Percentiles rank a stretch among this genome's conserved stretches.
These are phyloP conservation scores for Neurospora sp. DNA, from an alignment of 495 filamentous ascomycete species.

Conservation along the genomic window DNA sequence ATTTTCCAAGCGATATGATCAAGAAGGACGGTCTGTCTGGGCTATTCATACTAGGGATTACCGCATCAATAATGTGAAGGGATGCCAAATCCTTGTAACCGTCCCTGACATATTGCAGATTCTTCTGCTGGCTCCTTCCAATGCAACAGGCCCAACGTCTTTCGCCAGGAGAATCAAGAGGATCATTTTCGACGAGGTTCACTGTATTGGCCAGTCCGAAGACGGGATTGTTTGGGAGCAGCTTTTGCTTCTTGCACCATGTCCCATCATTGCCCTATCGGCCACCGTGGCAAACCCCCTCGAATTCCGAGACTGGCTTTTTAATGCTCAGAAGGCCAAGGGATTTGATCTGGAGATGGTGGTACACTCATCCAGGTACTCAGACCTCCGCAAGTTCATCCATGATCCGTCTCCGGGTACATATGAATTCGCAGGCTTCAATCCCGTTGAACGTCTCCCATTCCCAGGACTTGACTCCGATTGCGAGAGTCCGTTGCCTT, in stretches of 20 bases:
- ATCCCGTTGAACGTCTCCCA: conserved; percentile 12
- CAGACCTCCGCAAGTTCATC: conserved; percentile 62
- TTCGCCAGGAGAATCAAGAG: conserved; percentile 58
- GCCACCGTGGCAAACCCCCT: conserved; percentile 70
- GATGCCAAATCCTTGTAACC: conserved; percentile 67
- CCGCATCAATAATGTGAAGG: conserved; percentile 57
- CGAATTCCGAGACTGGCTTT: conserved; percentile 60
- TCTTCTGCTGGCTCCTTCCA: conserved; percentile 59
- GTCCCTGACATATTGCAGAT: conserved; percentile 72
- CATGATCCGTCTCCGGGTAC: conserved; percentile 39
- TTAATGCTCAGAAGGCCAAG: conserved; percentile 42
- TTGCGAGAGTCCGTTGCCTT: conserved; percentile 23
- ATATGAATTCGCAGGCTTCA: conserved; percentile 50
- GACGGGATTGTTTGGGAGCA: conserved; percentile 80
- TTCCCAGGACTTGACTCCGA: conserved; percentile 38
- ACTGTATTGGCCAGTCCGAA: conserved; percentile 66
- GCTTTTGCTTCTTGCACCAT: conserved; percentile 60
- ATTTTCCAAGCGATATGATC: conserved; percentile 51
- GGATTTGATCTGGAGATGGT: conserved; percentile 52
- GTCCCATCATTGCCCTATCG: conserved; percentile 71
- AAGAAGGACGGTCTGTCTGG: conserved; percentile 59
- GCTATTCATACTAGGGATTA: conserved; percentile 69
- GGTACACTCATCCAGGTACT: conserved; percentile 55
- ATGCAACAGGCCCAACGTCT: conserved; percentile 41
- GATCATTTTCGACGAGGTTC: conserved; percentile 81